Evolutionary conservation across 2,329 filamentous ascomycete species (phyloP).

Genomic region (Exophiala calicioides): DNA sequence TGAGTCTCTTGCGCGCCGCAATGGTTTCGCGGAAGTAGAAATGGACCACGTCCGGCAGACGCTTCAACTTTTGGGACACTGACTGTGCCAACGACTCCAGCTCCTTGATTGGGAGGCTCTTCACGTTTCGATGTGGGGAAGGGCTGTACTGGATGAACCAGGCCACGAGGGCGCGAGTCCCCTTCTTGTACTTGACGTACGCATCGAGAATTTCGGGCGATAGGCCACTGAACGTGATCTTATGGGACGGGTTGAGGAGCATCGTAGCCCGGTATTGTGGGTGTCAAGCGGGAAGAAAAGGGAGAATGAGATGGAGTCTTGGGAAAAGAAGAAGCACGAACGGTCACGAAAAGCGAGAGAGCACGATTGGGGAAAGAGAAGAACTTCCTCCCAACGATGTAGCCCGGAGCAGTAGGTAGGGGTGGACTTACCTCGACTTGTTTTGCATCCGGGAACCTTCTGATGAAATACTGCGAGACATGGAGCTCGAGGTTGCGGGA

Average conservation of each 20-base stretch:
- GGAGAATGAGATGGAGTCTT: too few relatives aligned
- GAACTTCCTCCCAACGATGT: too few relatives aligned
- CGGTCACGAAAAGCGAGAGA: too few relatives aligned
- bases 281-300: not conserved
- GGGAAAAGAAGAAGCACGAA: not conserved
- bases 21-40: constrained; percentile 36
- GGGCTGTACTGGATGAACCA: constrained; percentile 34
- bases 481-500: too few relatives aligned
- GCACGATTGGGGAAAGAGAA: too few relatives aligned
- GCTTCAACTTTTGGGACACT: constrained; percentile 26
- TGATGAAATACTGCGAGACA: too few relatives aligned
- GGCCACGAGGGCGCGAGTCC: constrained; percentile 32
- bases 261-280: constrained; percentile 15
- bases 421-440: too few relatives aligned
- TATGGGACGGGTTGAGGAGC: constrained; percentile 30
- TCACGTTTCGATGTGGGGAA: constrained; percentile 17
- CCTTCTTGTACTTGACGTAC: constrained; percentile 35
- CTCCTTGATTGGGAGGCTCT: constrained; percentile 33
- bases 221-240: constrained; percentile 28
- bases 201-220: constrained; percentile 31
- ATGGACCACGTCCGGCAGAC: constrained; percentile 34
- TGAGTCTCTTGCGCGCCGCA: constrained; percentile 32
- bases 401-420: too few relatives aligned
- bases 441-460: too few relatives aligned
- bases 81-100: constrained; percentile 27